phyloP scores from a whole-genome alignment of 495 filamentous ascomycete genomes.

The Usnea hakonensis region DNA sequence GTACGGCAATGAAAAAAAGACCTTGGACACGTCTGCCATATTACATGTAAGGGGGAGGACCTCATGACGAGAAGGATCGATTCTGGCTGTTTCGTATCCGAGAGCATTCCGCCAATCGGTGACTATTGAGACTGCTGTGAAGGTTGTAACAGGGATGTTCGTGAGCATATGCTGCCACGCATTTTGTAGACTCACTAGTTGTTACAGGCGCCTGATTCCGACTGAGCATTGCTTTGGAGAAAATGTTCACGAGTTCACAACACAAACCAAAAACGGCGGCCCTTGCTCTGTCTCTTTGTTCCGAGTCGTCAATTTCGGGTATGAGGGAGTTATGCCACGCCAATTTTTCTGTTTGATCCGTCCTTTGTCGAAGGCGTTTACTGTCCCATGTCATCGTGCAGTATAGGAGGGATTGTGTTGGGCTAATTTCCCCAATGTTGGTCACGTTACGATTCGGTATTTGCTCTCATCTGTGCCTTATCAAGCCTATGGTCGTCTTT shows the following conservation, averaged over 20 bases:
- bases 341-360: too few species aligned
- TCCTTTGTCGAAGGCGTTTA: too few species aligned
- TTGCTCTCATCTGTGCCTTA: too few species aligned
- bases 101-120: background rate
- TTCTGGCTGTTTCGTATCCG: background rate
- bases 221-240: slow-evolving; percentile 2
- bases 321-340: too few species aligned
- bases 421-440: too few species aligned
- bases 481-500: too few species aligned
- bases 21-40: too few species aligned
- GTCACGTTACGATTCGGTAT: too few species aligned
- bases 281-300: background rate
- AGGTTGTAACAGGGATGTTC: slow-evolving; percentile 5
- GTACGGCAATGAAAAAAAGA: too few species aligned
- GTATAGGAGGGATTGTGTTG: too few species aligned
- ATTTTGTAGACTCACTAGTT: slow-evolving; percentile 1
- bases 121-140: background rate
- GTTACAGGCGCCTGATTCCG: background rate
- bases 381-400: too few species aligned
- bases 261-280: background rate
- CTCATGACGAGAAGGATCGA: background rate
- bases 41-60: too few species aligned
- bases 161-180: background rate
- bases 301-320: background rate
- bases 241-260: background rate